Base-by-base conservation (phyloP, 148 eudicot genomes). In the Amaranthus palmeri region DNA sequence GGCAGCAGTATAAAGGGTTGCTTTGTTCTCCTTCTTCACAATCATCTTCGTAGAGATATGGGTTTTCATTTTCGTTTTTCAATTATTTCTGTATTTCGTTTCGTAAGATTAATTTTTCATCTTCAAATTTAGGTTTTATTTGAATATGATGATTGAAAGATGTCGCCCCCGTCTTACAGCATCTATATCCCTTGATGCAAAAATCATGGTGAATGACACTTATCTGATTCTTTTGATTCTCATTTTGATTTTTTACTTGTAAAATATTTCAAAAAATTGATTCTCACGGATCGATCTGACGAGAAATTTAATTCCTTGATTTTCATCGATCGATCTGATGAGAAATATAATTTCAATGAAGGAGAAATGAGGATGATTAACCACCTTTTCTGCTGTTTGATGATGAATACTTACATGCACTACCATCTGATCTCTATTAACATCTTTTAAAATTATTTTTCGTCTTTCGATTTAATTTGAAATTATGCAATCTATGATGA, bases 361-460 rank as follows among this genome's bases (percentile, higher is more conserved):
- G 74, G 80, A 72, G 80, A 81, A 6, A 54, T 69, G 83, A 81
- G 80, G 80, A 81, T 76, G 17, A 49, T 3, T 55, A 68, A 61
- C 80, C 80, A 72, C 62, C 54, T 54, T 64, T 61, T 61, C 77
- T 76, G 83, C 55, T 72, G 40, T 72, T 55, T 9, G 10, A 51
- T 72, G 83, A 80, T 68, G 74, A 72, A 72, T 42, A 25, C 36
- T 56, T 72, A 75, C 83, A 81, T 81, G 83, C 83, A 81, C 77
- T 73, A 81, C 83, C 83, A 81, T 81, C 83, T 81, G 80, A 81
- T 81, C 80, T 77, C 77, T 63, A 25, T 5, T 58, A 41, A 18
- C 62, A 41, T 43, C 44, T 18, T 47, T 51, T 12, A 2, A 12
- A 52, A 6, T 53, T 3, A 8, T 10, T 43, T 44, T 40, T 11